phyloP scores from a whole-genome alignment of 805 yeast species.

The Pichia cabralensis region DNA sequence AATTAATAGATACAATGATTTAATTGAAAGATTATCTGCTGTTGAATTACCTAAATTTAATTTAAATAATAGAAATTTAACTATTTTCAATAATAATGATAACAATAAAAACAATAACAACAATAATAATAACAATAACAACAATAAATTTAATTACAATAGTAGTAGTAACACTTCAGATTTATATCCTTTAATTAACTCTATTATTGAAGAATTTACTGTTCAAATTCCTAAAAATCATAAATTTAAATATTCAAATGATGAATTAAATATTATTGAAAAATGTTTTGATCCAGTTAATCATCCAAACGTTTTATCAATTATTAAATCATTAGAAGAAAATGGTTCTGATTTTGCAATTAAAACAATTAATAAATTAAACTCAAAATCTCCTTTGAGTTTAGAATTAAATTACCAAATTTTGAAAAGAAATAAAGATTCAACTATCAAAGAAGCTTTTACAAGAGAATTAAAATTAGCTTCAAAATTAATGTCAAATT shows the following conservation, averaged over 20 bases:
- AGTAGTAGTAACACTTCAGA: too few relatives aligned
- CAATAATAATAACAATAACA: too few relatives aligned
- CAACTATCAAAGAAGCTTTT: constrained; percentile 56
- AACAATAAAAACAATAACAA: too few relatives aligned
- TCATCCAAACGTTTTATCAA: constrained; percentile 39
- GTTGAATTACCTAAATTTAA: constrained; percentile 30
- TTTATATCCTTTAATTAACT: constrained; percentile 50
- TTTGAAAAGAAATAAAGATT: constrained; percentile 47
- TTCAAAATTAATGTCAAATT: constrained; percentile 54
- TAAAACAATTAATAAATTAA: constrained; percentile 43
- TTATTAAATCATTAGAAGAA: constrained; percentile 40
- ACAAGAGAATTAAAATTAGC: constrained; percentile 70
- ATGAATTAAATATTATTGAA: constrained; percentile 57
- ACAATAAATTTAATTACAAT: too few relatives aligned
- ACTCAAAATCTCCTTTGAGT: constrained; percentile 68
- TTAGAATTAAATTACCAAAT: constrained; percentile 62
- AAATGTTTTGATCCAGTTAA: constrained; percentile 43
- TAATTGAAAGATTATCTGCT: constrained; percentile 56
- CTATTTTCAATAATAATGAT: constrained; percentile 13
- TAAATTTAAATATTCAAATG: constrained; percentile 45
- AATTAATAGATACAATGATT: constrained; percentile 47
- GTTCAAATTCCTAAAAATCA: constrained; percentile 56
- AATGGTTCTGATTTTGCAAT: constrained; percentile 61
- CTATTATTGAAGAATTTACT: constrained; percentile 69
- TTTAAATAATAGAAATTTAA: constrained; percentile 7